Base-by-base conservation (phyloP, 305 asterid genomes). In the Rubia peregrina region DNA sequence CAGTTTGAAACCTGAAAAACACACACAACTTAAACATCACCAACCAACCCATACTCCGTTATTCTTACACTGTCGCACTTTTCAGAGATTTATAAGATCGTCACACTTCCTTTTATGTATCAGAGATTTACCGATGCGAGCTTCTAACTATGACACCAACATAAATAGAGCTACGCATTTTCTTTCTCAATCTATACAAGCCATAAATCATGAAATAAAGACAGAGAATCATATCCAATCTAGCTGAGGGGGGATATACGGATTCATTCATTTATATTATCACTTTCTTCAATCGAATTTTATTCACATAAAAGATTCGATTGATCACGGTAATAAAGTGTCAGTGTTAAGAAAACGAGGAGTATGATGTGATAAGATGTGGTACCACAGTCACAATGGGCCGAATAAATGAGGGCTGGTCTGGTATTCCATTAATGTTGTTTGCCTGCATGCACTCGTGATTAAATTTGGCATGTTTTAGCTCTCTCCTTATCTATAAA, bases 1-100 rank as follows among this genome's bases (percentile, higher is more conserved):
- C 98, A 93, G 83, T 93, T 93, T 44, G 98, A 93, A 7, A 93
- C 98, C 98, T 93, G 89, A 59, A 83, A 67, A 16, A 69, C 33
- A 67, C 48, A 21, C 41, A 72, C 44, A 24, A 24, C 26, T 24
- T 24, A n/a, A 71, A 55, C 33, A 46, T 67, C 33, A 33, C 65
- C 61, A 41, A 21, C 17, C 36, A 33, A 33, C 36, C 5, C 36
- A 33, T 33, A 3, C 36, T 33, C 3, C 5, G 36, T 33, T 33
- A 33, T 33, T 33, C 36, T 4, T 0, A 33, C 36, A 33, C 36
- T 4, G 36, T 44, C 12, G 2, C 49, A 44, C 49, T 53, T 14
- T 53, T 53, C 19, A 53, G 2, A 3, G 1, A 2, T 33, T 33
- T 4, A 33, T 33, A 33, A 2, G 36, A 33, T 33, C 5, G 36